Base-by-base conservation (phyloP, 2,329 filamentous ascomycete species). In the Xylariomycetidae sp. region DNA sequence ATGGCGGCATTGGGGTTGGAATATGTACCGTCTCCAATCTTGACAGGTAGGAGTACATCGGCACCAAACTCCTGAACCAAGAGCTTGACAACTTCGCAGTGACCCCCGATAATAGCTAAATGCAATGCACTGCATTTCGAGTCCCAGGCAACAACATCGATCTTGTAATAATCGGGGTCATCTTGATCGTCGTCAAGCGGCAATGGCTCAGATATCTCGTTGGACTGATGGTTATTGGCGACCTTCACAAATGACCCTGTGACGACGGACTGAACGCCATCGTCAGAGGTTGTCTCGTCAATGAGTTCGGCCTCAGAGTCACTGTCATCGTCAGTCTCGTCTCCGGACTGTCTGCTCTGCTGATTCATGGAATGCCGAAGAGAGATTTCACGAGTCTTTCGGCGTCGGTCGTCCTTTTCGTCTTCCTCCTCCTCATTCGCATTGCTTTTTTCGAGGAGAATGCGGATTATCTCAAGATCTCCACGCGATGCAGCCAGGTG, bases 71-170 rank as follows among this genome's bases (percentile, higher is more conserved):
- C 65, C 27, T 79, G 67, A 33, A 85, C 82, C 6, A 94, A 72
- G 16, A 77, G 58, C 37, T 80, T 75, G 11, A 90, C 84, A 9
- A 80, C 74, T 4, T 82, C 72, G 16, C 74, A 64, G 44, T 90
- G 80, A 0, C 85, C 86, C 39, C 77, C 75, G 2, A 85, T 56
- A 40, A 94, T 88, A 6, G 88, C 88, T 17, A 88, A 70, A 55
- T 94, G 88, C 5, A 94, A 67, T 2, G 88, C 78, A 10, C 82
- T 84, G 37, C 79, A 76, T 4, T 80, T 77, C 5, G 70, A 74
- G 48, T 94, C 87, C 88, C 88, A 94, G 2, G 85, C 77, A n/a
- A 85, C 54, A 2, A 83, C 74, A 44, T 94, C 81, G 39, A 89
- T 71, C 45, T 92, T 79, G 55, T 85, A 90, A 33, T 89, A 74